Evolutionary conservation across 352 stramenopile species (phyloP), one percentile per base, ranked within the genome.

Genomic region (Phytophthora cryptogea): DNA sequence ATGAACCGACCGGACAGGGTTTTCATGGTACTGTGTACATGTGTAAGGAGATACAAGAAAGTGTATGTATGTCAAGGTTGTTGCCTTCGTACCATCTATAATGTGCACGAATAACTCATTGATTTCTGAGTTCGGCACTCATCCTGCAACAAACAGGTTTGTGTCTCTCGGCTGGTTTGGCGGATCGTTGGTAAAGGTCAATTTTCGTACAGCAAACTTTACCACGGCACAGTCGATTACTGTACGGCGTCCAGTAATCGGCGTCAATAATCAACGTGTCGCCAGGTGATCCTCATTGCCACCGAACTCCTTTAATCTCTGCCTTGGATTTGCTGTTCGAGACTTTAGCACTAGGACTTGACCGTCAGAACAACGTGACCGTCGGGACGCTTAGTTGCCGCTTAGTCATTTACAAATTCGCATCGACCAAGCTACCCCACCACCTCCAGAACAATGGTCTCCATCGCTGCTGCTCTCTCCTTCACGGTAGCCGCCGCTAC

Each of bases 381-480:
- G n/a, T 10, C 9, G 32, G 9, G 32, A 37, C 32, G 32, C 9
- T n/a, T 37, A 14, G 32, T 45, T 36, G 23, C 26, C 17, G 3
- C 14, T 40, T 39, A 11, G 5, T 53, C 49, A 59, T 60, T 60
- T 27, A 10, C 33, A 17, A 49, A 65, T 59, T 60, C 43, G 32
- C 40, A 4, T 52, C 9, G 23, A 45, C 28, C 9, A 32, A 48
- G 36, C 9, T 17, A 14, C n/a, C 40, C 30, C 20, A 8, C 16
- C 37, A 1, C 6, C 5, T 20, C 31, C 35, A 63, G 39, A 8
- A 27, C 39, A 13, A 65, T 60, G 49, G 11, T 65, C 57, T 36
- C 33, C 39, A 16, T 42, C 5, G n/a, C 27, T 17, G 20, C 41
- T 23, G 49, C 41, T 8, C 10, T 64, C 32, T 1, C 13, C 31